Evolutionary conservation across 129 eudicot species (phyloP).

Genomic region (Heracleum sosnowskyi): DNA sequence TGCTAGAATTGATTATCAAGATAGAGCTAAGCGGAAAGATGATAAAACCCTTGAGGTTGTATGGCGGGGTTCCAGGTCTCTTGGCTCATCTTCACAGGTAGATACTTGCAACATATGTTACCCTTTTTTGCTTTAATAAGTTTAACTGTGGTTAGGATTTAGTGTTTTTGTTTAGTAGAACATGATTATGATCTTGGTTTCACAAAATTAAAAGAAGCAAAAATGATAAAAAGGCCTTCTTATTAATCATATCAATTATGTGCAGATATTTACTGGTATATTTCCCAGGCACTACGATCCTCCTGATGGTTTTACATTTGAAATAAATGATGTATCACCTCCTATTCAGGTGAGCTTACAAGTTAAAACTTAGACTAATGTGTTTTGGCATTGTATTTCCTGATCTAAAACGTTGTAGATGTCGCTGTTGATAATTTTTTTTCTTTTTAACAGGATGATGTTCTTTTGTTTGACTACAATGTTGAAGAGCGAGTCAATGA

Average conservation of each 20-base stretch:
- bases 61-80: constrained; percentile 93
- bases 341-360: constrained; percentile 67
- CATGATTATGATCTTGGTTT: not conserved
- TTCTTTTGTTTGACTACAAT: constrained; percentile 74
- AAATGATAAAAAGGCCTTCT: not conserved
- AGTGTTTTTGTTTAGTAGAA: not conserved
- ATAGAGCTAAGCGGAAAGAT: constrained; percentile 72
- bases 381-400: not conserved
- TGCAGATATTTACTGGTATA: constrained; percentile 94
- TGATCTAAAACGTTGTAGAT: constrained; percentile 16
- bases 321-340: constrained; percentile 80
- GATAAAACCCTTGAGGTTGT: constrained; percentile 88
- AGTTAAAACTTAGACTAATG: not conserved
- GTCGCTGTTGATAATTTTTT: constrained; percentile 6
- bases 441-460: constrained; percentile 52
- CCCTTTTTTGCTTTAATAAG: not conserved
- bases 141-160: not conserved
- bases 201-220: not conserved
- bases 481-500: constrained; percentile 85
- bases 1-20: constrained; percentile 97
- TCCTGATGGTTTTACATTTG: constrained; percentile 92
- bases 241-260: constrained; percentile 6
- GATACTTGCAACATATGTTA: not conserved
- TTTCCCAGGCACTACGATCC: constrained; percentile 93
- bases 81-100: constrained; percentile 92